Conservation (phyloP, 208 protist species). For the Leishmania tarentolae region DNA sequence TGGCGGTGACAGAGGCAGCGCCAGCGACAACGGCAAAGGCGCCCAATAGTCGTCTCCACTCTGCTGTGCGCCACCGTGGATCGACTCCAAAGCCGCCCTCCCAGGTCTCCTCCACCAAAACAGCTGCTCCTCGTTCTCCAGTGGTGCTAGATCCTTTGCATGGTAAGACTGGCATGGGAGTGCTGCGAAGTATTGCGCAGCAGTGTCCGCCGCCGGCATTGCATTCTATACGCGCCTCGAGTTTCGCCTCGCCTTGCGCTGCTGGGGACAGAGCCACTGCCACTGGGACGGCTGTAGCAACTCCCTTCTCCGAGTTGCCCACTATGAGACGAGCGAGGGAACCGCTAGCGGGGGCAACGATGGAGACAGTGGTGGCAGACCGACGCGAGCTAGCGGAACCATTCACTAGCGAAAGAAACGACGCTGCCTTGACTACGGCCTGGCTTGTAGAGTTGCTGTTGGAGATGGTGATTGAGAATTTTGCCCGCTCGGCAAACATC, state of each 20-base stretch:
- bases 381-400: constrained; percentile 16
- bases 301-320: not conserved
- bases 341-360: not conserved
- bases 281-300: not conserved
- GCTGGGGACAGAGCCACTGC: not conserved
- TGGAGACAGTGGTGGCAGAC: not conserved
- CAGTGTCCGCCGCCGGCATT: not conserved
- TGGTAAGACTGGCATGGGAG: constrained; percentile 9
- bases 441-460: constrained; percentile 64
- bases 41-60: not conserved
- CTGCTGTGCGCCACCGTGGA: not conserved
- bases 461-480: constrained; percentile 30
- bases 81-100: not conserved
- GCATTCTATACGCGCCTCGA: not conserved
- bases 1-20: not conserved
- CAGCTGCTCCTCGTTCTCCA: not conserved
- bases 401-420: constrained; percentile 35
- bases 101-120: not conserved
- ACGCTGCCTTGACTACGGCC: constrained; percentile 55
- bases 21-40: not conserved
- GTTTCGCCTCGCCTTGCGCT: not conserved
- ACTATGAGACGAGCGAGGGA: not conserved
- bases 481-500: not conserved
- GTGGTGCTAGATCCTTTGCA: not conserved
- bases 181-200: not conserved